Percentiles rank a stretch among this genome's conserved stretches.
Conservation (phyloP, 2,329 filamentous ascomycete genomes). For the Fusarium ramigenum region DNA sequence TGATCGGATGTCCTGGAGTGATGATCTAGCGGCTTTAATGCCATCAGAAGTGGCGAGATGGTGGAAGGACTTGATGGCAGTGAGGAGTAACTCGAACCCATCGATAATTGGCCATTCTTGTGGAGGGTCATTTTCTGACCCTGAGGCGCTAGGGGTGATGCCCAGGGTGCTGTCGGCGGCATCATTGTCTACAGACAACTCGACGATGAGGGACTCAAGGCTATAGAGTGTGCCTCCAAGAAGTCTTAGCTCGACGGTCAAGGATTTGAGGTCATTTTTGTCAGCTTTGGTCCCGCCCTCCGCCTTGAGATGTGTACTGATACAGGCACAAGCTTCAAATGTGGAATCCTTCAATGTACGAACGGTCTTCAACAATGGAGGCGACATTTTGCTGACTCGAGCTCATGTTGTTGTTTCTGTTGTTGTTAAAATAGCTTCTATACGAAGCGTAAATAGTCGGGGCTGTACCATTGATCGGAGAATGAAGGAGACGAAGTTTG, state of each 20-base stretch:
- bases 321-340: slow-evolving; percentile 26
- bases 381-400: slow-evolving; percentile 10
- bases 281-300: background rate
- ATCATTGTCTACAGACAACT: slow-evolving; percentile 27
- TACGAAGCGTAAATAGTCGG: background rate
- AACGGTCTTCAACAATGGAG: slow-evolving; percentile 18
- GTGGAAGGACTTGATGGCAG: slow-evolving; percentile 20
- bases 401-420: slow-evolving; percentile 1
- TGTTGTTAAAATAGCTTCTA: background rate
- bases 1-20: slow-evolving; percentile 32
- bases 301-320: slow-evolving; percentile 21
- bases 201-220: slow-evolving; percentile 36
- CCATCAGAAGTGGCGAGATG: slow-evolving; percentile 30
- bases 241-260: slow-evolving; percentile 36
- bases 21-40: slow-evolving; percentile 31
- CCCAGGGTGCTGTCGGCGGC: slow-evolving; percentile 11
- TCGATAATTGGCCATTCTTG: slow-evolving; percentile 37
- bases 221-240: slow-evolving; percentile 37
- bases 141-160: slow-evolving; percentile 3
- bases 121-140: background rate
- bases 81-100: slow-evolving; percentile 32
- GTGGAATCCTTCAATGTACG: slow-evolving; percentile 27
- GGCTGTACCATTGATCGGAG: background rate
- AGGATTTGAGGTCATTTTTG: slow-evolving; percentile 23
- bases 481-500: no score